These are phyloP conservation scores for Septoria linicola DNA, from an alignment of 2,329 filamentous ascomycete genomes.

Conservation along the genomic window DNA sequence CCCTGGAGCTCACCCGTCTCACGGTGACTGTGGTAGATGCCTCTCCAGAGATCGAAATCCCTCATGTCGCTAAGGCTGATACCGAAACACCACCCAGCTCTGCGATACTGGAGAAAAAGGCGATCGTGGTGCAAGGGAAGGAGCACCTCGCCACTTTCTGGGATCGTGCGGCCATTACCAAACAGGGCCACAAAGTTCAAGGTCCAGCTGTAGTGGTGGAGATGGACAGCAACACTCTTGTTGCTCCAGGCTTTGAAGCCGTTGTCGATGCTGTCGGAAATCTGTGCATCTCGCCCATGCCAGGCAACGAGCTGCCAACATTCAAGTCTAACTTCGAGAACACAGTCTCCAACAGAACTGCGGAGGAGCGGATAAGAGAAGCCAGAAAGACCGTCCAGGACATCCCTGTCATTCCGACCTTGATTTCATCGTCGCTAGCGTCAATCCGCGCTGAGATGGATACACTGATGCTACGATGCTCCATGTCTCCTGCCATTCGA, in stretches of 20 bases:
- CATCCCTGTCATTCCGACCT: constrained; percentile 29
- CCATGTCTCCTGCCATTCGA: constrained; percentile 32
- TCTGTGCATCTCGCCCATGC: constrained; percentile 30
- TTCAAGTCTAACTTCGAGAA: constrained; percentile 29
- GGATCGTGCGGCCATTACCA: constrained; percentile 26
- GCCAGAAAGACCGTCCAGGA: constrained; percentile 29
- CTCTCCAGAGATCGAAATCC: constrained; percentile 30
- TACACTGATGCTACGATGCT: constrained; percentile 32
- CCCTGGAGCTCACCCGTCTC: constrained; percentile 29
- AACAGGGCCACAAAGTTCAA: constrained; percentile 28
- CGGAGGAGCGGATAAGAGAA: constrained; percentile 26
- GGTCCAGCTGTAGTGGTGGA: constrained; percentile 30
- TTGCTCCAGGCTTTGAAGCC: constrained; percentile 29
- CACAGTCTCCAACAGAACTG: constrained; percentile 25
- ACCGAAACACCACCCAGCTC: constrained; percentile 24
- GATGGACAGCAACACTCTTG: constrained; percentile 32
- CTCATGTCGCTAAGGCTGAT: constrained; percentile 24
- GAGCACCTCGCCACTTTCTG: constrained; percentile 30
- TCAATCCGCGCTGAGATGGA: constrained; percentile 32
- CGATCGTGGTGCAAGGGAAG: constrained; percentile 28
- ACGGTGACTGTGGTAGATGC: constrained; percentile 30
- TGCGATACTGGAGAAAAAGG: constrained; percentile 29
- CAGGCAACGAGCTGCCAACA: constrained; percentile 30
- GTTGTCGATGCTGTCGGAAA: constrained; percentile 30
- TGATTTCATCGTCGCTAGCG: constrained; percentile 29